Base-by-base conservation (phyloP, 78 protist species). In the Salpingoeca rosetta region DNA sequence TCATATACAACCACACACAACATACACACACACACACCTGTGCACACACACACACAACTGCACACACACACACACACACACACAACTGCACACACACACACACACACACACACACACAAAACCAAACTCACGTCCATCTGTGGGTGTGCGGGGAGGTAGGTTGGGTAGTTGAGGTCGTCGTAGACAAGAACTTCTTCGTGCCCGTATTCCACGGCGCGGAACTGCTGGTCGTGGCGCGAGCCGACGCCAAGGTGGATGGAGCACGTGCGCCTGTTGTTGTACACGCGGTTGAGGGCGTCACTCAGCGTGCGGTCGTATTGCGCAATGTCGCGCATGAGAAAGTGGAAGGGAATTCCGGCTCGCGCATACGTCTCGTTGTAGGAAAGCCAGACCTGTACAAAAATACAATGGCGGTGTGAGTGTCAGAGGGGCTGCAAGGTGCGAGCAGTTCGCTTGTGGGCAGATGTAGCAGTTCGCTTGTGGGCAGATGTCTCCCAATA, bases 211-310 rank as follows among this genome's bases (percentile, higher is more conserved):
- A 89, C 84, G 0, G 89, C 91, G 40, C 89, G 85, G 79, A 91
- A 91, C 72, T 90, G 84, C 39, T 91, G 86, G 27, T 84, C 83
- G 39, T 76, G n/a, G 45, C 84, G 65, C 43, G 43, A 7, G 83
- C 94, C 94, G 12, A 91, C 72, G 72, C 94, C 94, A 1, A 91
- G 56, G 82, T 75, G 80, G 73, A 91, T 56, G 51, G 91, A 84
- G 44, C 94, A 91, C 27, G 94, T 91, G 41, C 94, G 82, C 0
- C 42, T 39, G 12, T 74, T 83, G 75, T 89, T 91, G 77, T 37
- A 37, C 36, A 91, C 83, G 78, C 90, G 89, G 84, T 80, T 89
- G 28, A 87, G 39, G 10, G 94, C 92, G 12, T 88, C 94, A 43
- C 87, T 86, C 38, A 87, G 41, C 12, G 88, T 76, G 26, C 44